Percentiles rank a stretch among this genome's conserved stretches.
Evolutionary conservation across 345 rosid species (phyloP).

Genomic region (Citrus mangshanensis): DNA sequence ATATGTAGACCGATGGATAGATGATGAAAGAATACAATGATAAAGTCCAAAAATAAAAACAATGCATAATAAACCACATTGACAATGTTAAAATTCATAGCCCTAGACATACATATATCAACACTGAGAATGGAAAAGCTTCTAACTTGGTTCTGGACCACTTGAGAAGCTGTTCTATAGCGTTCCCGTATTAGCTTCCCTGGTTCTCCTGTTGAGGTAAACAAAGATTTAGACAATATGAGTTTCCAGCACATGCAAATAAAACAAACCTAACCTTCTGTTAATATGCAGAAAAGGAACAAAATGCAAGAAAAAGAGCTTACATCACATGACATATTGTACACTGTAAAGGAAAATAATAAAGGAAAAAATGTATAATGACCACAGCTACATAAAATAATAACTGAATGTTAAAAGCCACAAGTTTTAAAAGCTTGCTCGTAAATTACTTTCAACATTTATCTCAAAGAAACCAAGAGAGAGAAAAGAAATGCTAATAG

Average conservation of each 20-base stretch:
- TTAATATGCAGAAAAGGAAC: conserved; percentile 3
- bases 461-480: not conserved
- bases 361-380: not conserved
- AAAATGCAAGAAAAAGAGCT: not conserved
- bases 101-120: conserved; percentile 43
- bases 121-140: conserved; percentile 46
- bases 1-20: not conserved
- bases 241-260: not conserved
- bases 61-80: conserved; percentile 3
- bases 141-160: conserved; percentile 94
- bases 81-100: conserved; percentile 16
- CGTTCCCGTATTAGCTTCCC: conserved; percentile 92
- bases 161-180: conserved; percentile 96
- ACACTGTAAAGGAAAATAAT: not conserved
- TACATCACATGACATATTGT: not conserved
- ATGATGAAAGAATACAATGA: not conserved
- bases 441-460: not conserved
- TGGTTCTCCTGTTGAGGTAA: conserved; percentile 65
- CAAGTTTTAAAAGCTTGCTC: not conserved
- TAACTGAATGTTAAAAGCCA: not conserved
- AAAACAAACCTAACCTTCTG: not conserved
- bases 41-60: not conserved
- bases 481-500: conserved; percentile 1
- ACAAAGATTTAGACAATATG: not conserved
- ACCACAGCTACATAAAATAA: not conserved